phyloP scores from a whole-genome alignment of 371 early-diverging fungal genomes.

The Mucor sp. region DNA sequence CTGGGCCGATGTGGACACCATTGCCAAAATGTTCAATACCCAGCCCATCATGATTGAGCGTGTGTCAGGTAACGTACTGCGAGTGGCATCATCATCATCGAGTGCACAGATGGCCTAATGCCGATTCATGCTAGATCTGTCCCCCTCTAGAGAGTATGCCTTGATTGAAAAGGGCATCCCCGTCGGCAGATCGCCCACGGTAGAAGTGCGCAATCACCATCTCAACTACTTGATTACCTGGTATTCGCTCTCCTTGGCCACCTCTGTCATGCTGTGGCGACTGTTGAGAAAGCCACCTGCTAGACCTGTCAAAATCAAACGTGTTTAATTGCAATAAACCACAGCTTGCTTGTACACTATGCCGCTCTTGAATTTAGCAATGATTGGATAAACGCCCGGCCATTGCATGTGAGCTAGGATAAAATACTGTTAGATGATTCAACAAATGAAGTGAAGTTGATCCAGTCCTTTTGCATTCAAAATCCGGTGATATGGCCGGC shows the following conservation, averaged over 20 bases:
- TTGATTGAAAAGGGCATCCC: conserved; percentile 70
- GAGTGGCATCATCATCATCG: too few species aligned
- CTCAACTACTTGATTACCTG: conserved; percentile 88
- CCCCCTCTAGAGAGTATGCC: conserved; percentile 42
- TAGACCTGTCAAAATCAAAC: conserved; percentile 38
- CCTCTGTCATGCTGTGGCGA: conserved; percentile 67
- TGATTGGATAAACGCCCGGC: too few species aligned
- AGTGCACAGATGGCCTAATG: background rate
- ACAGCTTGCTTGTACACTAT: too few species aligned
- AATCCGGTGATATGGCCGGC: too few species aligned
- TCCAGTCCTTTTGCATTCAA: too few species aligned
- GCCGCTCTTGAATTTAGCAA: too few species aligned
- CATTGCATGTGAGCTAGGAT: too few species aligned
- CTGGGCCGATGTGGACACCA: conserved; percentile 76
- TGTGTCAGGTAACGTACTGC: conserved; percentile 49
- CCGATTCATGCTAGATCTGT: conserved; percentile 26
- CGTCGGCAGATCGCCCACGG: conserved; percentile 66
- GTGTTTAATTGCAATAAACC: conserved; percentile 1
- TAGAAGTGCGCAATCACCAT: conserved; percentile 86
- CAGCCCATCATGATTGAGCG: conserved; percentile 78
- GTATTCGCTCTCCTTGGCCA: conserved; percentile 74
- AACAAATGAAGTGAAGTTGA: too few species aligned
- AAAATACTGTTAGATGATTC: too few species aligned
- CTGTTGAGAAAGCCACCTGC: conserved; percentile 47
- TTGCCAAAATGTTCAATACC: conserved; percentile 67